Evolutionary conservation across 805 yeast genomes (phyloP), one percentile per base, ranked within the genome.

Genomic region (Zygosaccharomyces rouxii): DNA sequence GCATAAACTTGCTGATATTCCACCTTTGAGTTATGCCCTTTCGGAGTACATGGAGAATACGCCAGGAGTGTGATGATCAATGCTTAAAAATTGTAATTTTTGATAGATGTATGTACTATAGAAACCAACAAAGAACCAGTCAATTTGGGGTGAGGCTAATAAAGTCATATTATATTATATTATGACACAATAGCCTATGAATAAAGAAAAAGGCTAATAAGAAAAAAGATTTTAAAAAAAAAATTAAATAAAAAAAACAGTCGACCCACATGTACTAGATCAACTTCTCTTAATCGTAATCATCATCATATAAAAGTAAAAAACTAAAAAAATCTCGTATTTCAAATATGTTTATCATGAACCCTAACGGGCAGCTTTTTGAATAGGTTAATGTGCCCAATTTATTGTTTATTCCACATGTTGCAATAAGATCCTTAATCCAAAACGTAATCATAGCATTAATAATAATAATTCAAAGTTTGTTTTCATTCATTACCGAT

Each of bases 1-100:
- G 23, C 67, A 61, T 46, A 55, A 55, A 42, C 50, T 65, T 35
- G 67, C 68, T 18, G 64, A 65, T 50, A 58, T 62, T 31, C 69
- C 69, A 21, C 66, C 67, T 14, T 51, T 66, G 38, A 61, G 56
- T 41, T 39, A 58, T 9, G 64, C 62, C 13, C 55, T 66, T 16
- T 56, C 64, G 5, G 69, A 64, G 47, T 66, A 63, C 42, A 57
- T 62, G 59, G 66, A 63, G 50, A 62, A 64, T 48, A 58, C 64
- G 7, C 58, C 59, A 38, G 55, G 49, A 30, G 45, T 56, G 38
- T 60, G 43, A 46, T 9, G 10, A 16, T 4, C 11, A 16, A 14
- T 16, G 37, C 37, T 14, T 6, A 14, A 13, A 14, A 13, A 31
- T 7, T 31, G 14, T 25, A 16, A 9, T 14, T 14, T 16, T 10